Conservation (phyloP, 352 stramenopile species). For the Globisporangium cylindrosporum region DNA sequence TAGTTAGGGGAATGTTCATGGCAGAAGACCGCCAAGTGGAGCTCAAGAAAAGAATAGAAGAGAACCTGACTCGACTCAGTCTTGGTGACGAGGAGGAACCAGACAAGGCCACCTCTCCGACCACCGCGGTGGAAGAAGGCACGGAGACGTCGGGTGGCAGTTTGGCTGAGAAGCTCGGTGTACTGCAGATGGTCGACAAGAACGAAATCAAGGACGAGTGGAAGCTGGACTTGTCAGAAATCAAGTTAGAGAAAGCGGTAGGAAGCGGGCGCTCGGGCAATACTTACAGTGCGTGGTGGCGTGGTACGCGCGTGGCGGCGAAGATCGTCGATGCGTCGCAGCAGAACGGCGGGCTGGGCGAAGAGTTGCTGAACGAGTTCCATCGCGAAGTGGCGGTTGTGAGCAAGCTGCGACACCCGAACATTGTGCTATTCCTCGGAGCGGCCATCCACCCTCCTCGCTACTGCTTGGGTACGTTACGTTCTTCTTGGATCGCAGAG, state of each 20-base stretch:
- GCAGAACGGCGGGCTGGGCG: constrained; percentile 60
- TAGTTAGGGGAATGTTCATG: constrained; percentile 81
- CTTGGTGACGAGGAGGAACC: constrained; percentile 39
- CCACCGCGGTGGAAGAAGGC: not conserved
- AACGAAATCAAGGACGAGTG: constrained; percentile 85
- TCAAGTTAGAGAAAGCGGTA: constrained; percentile 66
- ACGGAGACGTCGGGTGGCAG: constrained; percentile 33
- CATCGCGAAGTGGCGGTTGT: constrained; percentile 83
- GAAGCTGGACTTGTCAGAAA: constrained; percentile 71
- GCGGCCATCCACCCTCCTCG: constrained; percentile 71
- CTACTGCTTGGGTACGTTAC: constrained; percentile 76
- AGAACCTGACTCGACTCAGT: constrained; percentile 69
- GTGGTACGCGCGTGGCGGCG: constrained; percentile 72
- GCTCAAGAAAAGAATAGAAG: constrained; percentile 63
- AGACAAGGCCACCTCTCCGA: constrained; percentile 10
- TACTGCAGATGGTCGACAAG: constrained; percentile 82
- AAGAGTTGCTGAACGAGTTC: constrained; percentile 85
- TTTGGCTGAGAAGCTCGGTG: constrained; percentile 66
- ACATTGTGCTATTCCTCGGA: constrained; percentile 85
- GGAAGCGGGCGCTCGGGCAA: constrained; percentile 72
- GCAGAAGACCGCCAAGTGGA: constrained; percentile 72
- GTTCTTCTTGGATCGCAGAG: not conserved
- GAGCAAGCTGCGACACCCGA: constrained; percentile 81
- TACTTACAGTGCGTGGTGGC: constrained; percentile 80
- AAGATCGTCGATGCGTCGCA: constrained; percentile 78